These are phyloP conservation scores for Aspergillus fijiensis DNA, from an alignment of 2,329 filamentous ascomycete genomes.

Conservation along the genomic window DNA sequence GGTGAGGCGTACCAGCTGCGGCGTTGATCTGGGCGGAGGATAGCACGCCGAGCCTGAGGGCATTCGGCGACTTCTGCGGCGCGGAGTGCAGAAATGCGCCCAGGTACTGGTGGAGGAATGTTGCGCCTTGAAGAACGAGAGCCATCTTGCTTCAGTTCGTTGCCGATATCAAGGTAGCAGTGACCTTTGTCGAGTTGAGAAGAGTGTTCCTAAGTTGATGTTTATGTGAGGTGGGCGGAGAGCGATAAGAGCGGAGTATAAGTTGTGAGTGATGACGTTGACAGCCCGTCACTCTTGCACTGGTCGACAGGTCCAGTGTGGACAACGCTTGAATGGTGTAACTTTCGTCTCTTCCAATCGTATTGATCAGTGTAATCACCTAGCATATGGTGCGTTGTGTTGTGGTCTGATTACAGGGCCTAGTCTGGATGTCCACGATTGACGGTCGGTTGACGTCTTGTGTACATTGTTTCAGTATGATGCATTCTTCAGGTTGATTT, in stretches of 20 bases:
- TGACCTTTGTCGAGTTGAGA: background rate
- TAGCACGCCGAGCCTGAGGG: constrained; percentile 25
- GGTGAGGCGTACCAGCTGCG: constrained; percentile 13
- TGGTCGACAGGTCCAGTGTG: background rate
- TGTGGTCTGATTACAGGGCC: background rate
- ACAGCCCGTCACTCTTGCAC: background rate
- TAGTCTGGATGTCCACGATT: background rate
- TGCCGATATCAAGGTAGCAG: background rate
- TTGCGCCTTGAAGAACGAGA: constrained; percentile 24
- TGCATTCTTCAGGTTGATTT: background rate
- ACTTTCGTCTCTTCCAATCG: background rate
- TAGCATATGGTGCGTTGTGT: background rate
- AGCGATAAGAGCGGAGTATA: background rate
- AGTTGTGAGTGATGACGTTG: background rate
- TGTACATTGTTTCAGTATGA: background rate
- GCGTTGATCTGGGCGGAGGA: constrained; percentile 26
- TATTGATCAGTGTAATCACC: background rate
- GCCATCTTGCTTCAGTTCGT: constrained; percentile 16
- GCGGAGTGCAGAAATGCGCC: constrained; percentile 22
- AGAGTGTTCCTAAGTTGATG: background rate
- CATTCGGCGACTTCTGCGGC: constrained; percentile 22
- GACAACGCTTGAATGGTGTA: background rate
- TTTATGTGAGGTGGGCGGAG: background rate
- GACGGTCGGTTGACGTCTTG: background rate
- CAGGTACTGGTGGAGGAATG: constrained; percentile 27